Percentiles rank a stretch among this genome's conserved stretches.
phyloP scores from a whole-genome alignment of 2,329 filamentous ascomycete species.

The Apiospora kogelbergensis region DNA sequence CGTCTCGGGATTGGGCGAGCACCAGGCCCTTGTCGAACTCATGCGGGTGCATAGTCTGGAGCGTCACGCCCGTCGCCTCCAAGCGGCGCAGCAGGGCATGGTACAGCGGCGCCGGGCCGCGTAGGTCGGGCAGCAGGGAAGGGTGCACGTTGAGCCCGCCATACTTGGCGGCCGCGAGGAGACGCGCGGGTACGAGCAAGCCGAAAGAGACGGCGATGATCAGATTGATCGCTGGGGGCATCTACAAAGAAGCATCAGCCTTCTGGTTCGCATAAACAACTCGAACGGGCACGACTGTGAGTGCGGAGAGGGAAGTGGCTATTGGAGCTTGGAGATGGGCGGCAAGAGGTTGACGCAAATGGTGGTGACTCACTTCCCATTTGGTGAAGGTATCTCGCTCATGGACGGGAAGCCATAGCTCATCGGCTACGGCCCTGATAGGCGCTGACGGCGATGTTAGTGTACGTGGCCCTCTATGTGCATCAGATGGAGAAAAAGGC shows the following conservation, averaged over 20 bases:
- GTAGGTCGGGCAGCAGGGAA: slow-evolving; percentile 82
- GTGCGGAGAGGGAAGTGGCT: not conserved
- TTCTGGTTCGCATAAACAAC: not conserved
- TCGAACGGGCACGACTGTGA: too few species aligned
- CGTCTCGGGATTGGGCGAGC: slow-evolving; percentile 65
- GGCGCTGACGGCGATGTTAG: slow-evolving; percentile 57
- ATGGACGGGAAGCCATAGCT: slow-evolving; percentile 67
- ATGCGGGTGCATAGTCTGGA: slow-evolving; percentile 80
- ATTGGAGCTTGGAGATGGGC: slow-evolving; percentile 10
- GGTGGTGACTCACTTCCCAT: slow-evolving; percentile 63
- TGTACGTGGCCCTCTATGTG: not conserved
- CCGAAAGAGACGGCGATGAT: slow-evolving; percentile 94
- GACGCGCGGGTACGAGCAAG: slow-evolving; percentile 76
- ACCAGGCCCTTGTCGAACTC: slow-evolving; percentile 79
- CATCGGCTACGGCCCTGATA: slow-evolving; percentile 63
- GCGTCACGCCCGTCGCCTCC: slow-evolving; percentile 68
- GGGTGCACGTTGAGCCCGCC: slow-evolving; percentile 94
- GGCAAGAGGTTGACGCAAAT: not conserved
- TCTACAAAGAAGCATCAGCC: slow-evolving; percentile 34
- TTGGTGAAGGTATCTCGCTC: slow-evolving; percentile 78
- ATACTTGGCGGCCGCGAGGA: slow-evolving; percentile 70
- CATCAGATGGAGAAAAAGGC: not conserved
- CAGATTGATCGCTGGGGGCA: slow-evolving; percentile 67
- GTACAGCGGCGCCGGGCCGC: slow-evolving; percentile 83
- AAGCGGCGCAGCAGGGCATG: slow-evolving; percentile 71